Conservation (phyloP, 805 yeast genomes). For the Ogataea corticis region DNA sequence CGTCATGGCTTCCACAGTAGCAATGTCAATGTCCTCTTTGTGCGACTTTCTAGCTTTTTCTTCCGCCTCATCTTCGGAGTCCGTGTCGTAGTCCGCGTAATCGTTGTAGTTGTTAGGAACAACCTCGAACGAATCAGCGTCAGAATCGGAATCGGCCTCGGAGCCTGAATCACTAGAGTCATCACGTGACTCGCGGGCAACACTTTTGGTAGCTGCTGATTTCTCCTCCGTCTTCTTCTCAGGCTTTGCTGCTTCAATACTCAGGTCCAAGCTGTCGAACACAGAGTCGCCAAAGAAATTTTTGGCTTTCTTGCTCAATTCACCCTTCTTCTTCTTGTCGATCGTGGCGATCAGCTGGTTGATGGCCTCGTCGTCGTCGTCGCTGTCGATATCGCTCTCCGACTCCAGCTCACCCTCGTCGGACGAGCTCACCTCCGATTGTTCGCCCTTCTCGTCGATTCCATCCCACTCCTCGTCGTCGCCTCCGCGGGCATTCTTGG, state of each 20-base stretch:
- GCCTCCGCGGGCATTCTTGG: constrained; percentile 73
- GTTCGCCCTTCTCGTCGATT: constrained; percentile 47
- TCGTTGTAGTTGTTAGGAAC: constrained; percentile 44
- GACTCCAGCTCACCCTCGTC: constrained; percentile 48
- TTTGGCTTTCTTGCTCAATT: constrained; percentile 43
- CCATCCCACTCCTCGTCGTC: constrained; percentile 83
- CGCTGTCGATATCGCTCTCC: constrained; percentile 49
- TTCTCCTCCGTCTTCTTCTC: constrained; percentile 12
- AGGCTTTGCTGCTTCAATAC: constrained; percentile 17
- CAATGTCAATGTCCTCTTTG: constrained; percentile 70
- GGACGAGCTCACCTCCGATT: constrained; percentile 30
- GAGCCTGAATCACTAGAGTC: constrained; percentile 31
- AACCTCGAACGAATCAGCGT: constrained; percentile 36
- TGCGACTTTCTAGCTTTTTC: constrained; percentile 47
- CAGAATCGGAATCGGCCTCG: constrained; percentile 45
- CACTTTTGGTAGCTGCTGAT: too few species aligned
- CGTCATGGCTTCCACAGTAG: constrained; percentile 97
- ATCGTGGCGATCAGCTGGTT: constrained; percentile 56
- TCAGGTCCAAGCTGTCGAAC: constrained; percentile 49
- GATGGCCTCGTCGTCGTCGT: constrained; percentile 76
- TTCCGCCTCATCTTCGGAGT: constrained; percentile 52
- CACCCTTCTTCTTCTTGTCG: constrained; percentile 44
- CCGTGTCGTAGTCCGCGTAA: constrained; percentile 46
- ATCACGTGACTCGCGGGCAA: constrained; percentile 19
- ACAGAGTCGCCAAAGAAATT: constrained; percentile 52